Evolutionary conservation across 805 yeast genomes (phyloP).

Genomic region (Candida nanaspora): DNA sequence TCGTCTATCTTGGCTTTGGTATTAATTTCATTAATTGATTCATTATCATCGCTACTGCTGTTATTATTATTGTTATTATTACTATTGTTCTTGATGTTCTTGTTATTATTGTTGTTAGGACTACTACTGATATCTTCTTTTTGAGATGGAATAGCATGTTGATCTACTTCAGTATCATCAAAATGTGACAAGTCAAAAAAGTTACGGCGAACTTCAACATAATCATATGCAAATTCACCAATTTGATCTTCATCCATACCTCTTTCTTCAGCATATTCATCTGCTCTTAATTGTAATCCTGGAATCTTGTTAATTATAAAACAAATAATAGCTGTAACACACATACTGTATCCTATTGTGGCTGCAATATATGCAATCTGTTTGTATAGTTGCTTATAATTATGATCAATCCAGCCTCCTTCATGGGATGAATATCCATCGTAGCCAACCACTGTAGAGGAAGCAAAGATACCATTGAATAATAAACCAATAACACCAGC

Average conservation of each 20-base stretch:
- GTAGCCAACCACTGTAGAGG: conserved; percentile 81
- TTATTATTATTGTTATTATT: too few relatives aligned
- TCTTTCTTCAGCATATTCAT: conserved; percentile 75
- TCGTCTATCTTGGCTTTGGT: too few relatives aligned
- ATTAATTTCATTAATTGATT: too few relatives aligned
- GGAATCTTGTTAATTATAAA: conserved; percentile 72
- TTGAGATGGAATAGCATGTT: too few relatives aligned
- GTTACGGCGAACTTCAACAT: conserved; percentile 93
- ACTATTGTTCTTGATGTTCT: too few relatives aligned
- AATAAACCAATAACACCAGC: conserved; percentile 88
- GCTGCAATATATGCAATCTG: conserved; percentile 83
- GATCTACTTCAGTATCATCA: not conserved
- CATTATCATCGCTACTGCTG: too few relatives aligned
- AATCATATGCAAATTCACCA: conserved; percentile 98
- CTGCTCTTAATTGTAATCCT: conserved; percentile 70
- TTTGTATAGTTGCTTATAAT: conserved; percentile 85
- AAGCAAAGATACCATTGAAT: conserved; percentile 86
- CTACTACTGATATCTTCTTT: too few relatives aligned
- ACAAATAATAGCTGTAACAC: conserved; percentile 72
- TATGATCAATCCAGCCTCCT: conserved; percentile 91
- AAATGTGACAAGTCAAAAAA: conserved; percentile 39
- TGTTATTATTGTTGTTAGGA: not conserved
- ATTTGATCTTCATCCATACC: conserved; percentile 97
- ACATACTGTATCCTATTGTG: conserved; percentile 64
- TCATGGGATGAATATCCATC: conserved; percentile 78